Conservation (phyloP, 768 basidiomycete species). For the Hysterangium stoloniferum region DNA sequence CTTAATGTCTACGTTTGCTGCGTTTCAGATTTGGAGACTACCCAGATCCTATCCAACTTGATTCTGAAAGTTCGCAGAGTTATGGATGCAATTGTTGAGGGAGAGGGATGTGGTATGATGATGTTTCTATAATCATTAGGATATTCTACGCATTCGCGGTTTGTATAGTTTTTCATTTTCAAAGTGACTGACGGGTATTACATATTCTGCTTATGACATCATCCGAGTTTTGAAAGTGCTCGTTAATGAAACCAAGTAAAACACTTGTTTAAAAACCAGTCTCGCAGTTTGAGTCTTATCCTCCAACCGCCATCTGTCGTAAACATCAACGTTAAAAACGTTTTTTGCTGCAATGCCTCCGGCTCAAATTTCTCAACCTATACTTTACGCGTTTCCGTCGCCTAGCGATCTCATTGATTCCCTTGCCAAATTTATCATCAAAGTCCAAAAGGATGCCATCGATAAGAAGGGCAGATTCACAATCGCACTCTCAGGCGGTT, state of each 20-base stretch:
- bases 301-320: no score
- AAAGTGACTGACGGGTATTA: not conserved
- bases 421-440: conserved; percentile 76
- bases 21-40: conserved; percentile 86
- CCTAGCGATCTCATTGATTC: conserved; percentile 46
- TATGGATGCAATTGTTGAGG: conserved; percentile 85
- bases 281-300: no score
- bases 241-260: no score
- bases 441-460: conserved; percentile 84
- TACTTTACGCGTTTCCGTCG: conserved; percentile 65
- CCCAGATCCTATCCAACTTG: conserved; percentile 96
- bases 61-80: conserved; percentile 84
- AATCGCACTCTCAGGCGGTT: conserved; percentile 90
- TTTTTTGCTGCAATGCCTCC: not conserved
- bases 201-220: not conserved
- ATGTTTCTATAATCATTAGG: no score
- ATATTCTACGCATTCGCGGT: not conserved
- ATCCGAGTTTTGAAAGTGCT: not conserved
- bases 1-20: conserved; percentile 15
- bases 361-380: conserved; percentile 44
- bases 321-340: not conserved
- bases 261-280: no score
- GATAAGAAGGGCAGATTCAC: conserved; percentile 87
- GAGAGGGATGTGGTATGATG: no score
- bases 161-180: conserved; percentile 2